Conservation (phyloP, 441 rosid genomes). For the Rhodomyrtus psidioides region DNA sequence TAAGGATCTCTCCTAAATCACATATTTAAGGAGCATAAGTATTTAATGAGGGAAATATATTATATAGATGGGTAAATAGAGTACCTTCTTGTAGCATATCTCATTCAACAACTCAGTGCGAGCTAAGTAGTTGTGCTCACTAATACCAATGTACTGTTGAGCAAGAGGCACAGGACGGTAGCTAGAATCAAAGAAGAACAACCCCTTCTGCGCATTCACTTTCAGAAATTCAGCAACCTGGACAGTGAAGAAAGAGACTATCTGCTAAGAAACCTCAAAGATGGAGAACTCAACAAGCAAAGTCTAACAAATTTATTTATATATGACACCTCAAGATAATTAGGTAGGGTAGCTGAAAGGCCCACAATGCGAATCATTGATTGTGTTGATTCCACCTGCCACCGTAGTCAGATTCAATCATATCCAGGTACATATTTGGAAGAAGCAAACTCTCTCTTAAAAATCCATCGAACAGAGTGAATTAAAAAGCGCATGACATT, state of each 20-base stretch:
- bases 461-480: neutral
- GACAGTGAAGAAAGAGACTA: constrained; percentile 9
- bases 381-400: constrained; percentile 96
- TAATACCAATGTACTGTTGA: constrained; percentile 96
- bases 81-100: constrained; percentile 94
- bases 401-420: neutral
- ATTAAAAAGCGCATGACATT: neutral
- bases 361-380: constrained; percentile 99
- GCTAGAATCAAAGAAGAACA: constrained; percentile 96
- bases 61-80: neutral
- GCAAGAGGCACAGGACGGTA: constrained; percentile 99
- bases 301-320: neutral
- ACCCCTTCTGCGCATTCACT: constrained; percentile 88
- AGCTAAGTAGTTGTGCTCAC: constrained; percentile 85
- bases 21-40: neutral
- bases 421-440: neutral
- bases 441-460: neutral
- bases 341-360: constrained; percentile 97
- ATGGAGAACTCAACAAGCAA: neutral
- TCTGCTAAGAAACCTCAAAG: neutral
- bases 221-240: constrained; percentile 98
- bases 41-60: neutral
- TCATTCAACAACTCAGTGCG: constrained; percentile 83
- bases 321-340: constrained; percentile 63
- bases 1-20: constrained; percentile 3